phyloP scores from a whole-genome alignment of 163 green algal genomes.

The Prototheca wickerhamii region DNA sequence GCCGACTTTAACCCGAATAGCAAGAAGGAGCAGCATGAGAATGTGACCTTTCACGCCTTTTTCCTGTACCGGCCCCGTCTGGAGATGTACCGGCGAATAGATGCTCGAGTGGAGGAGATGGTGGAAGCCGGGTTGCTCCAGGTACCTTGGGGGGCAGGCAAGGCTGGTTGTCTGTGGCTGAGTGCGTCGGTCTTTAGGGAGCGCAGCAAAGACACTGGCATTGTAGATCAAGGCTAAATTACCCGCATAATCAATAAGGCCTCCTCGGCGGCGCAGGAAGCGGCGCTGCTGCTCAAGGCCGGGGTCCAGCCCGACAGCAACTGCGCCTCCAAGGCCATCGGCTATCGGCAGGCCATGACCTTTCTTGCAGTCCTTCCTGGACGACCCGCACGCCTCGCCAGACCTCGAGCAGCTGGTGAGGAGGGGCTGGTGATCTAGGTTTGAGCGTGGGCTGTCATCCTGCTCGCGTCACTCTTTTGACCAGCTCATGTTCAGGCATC shows the following conservation, averaged over 20 bases:
- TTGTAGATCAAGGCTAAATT: too few species aligned
- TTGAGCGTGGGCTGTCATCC: too few species aligned
- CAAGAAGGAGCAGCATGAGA: not conserved
- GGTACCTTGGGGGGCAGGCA: conserved; percentile 37
- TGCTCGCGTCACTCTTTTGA: too few species aligned
- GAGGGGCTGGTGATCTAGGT: too few species aligned
- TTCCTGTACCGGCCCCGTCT: conserved; percentile 71
- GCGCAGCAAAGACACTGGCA: too few species aligned
- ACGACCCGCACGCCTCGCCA: too few species aligned
- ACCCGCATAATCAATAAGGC: not conserved
- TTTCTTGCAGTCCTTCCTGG: conserved; percentile 16
- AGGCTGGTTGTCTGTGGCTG: not conserved
- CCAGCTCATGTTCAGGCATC: too few species aligned
- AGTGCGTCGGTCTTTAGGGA: too few species aligned
- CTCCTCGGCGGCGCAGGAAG: conserved; percentile 52
- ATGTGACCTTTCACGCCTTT: conserved; percentile 58
- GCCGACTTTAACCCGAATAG: conserved; percentile 20
- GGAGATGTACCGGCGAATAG: conserved; percentile 75
- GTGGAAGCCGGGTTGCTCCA: conserved; percentile 43
- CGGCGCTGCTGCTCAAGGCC: conserved; percentile 45
- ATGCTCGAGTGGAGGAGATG: conserved; percentile 75
- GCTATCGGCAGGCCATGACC: conserved; percentile 76
- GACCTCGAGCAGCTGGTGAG: too few species aligned
- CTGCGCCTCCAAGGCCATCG: conserved; percentile 68
- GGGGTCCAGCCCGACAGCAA: conserved; percentile 49